Evolutionary conservation across 225 moss, liverwort and hornwort species (phyloP).

Genomic region (Neckera pumila): DNA sequence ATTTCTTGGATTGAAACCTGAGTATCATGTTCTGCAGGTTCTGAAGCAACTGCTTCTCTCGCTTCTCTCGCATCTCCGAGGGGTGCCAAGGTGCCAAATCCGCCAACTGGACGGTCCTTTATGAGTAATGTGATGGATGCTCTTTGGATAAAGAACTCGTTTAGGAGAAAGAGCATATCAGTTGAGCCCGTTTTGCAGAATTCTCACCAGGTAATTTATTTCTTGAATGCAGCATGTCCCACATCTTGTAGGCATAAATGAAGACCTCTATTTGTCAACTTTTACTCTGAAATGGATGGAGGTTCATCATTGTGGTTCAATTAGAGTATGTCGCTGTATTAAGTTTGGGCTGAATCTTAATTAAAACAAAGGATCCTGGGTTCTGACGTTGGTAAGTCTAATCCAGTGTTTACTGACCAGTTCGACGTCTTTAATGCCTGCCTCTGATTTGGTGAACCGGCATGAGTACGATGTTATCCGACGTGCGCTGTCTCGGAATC

Average conservation of each 20-base stretch:
- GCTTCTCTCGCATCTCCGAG: constrained; percentile 63
- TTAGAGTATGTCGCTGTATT: background rate
- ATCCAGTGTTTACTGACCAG: background rate
- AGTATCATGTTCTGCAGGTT: constrained; percentile 28
- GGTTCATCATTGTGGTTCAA: background rate
- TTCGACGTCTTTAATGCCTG: background rate
- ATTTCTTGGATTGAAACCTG: background rate
- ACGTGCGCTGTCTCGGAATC: background rate
- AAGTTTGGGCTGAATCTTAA: background rate
- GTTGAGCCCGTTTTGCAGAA: constrained; percentile 16
- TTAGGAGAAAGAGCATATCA: constrained; percentile 57
- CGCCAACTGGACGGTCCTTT: constrained; percentile 51
- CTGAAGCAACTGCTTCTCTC: constrained; percentile 40
- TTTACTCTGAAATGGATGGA: background rate
- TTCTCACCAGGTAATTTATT: constrained; percentile 17
- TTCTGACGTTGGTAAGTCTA: background rate
- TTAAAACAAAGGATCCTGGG: background rate
- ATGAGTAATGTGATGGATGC: constrained; percentile 98
- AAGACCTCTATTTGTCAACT: background rate
- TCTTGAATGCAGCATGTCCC: background rate
- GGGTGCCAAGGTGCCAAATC: constrained; percentile 33
- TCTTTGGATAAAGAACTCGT: constrained; percentile 63
- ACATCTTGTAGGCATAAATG: background rate
- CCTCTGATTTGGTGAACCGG: background rate
- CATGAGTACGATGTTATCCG: background rate